Evolutionary conservation across 164 flowering plant genomes (phyloP), one percentile per base, ranked within the genome.

Genomic region (Magnolia changhungtana): DNA sequence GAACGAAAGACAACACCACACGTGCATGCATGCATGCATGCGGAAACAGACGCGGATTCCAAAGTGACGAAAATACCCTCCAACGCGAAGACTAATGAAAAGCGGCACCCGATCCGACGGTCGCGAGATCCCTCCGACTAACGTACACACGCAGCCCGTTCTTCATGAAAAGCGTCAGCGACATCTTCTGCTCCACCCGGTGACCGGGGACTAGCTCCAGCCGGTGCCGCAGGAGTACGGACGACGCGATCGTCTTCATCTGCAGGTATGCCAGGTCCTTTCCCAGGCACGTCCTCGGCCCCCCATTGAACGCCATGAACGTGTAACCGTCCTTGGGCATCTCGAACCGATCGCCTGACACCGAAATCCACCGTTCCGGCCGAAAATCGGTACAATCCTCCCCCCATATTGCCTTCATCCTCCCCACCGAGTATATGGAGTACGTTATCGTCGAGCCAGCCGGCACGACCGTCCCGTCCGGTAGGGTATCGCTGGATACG

Each of bases 251-350:
- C 0, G 98, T 90, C 79, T 92, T 94, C 98, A 94, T 94, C 69
- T 94, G 98, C 80, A 94, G 77, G 84, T 94, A 94, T 72, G 98
- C 97, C 85, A 92, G 77, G 72, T 92, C 97, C 82, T 94, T 94
- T 65, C 98, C 98, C 20, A 94, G 78, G 72, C 97, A 92, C 50
- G 88, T 92, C 76, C 98, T 89, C 37, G 98, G 95, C 11, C 98
- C 98, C 0, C 85, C 98, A 66, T 72, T 93, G 58, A 93, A 93
- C 3, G 97, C 89, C 67, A 91, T 89, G 67, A 91, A 93, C 82
- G 85, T 90, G 80, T 88, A 92, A 4, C 86, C 85, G 67, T 93
- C 98, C 31, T 87, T 89, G 0, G 92, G 95, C 59, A 89, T 82
- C 72, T 90, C 92, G 78, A 90, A 92, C 67, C 87, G 86, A 84